These are phyloP conservation scores for Sarocladium oryzae DNA, from an alignment of 2,329 filamentous ascomycete species.

Conservation along the genomic window DNA sequence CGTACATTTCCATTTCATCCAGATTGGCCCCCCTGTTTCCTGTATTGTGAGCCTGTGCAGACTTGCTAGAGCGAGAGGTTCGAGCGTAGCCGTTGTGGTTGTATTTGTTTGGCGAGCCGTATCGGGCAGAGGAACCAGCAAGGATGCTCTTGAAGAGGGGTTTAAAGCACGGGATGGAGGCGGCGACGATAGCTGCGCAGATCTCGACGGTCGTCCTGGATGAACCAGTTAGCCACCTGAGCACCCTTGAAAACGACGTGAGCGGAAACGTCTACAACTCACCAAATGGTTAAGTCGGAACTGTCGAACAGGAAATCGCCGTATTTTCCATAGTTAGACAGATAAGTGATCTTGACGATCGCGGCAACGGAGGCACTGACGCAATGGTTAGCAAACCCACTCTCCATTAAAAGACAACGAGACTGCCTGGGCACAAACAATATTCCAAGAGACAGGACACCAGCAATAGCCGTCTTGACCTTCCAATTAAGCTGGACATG, in stretches of 20 bases:
- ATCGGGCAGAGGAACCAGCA: slow-evolving; percentile 1
- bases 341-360: slow-evolving; percentile 33
- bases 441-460: slow-evolving; percentile 35
- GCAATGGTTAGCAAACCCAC: background rate
- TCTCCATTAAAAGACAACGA: too few species aligned
- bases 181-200: slow-evolving; percentile 21
- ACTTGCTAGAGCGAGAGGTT: background rate
- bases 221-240: background rate
- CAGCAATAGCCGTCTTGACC: slow-evolving; percentile 32
- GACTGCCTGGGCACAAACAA: too few species aligned
- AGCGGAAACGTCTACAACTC: slow-evolving; percentile 18
- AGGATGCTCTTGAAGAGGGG: slow-evolving; percentile 18
- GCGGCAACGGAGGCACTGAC: slow-evolving; percentile 29
- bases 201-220: slow-evolving; percentile 22
- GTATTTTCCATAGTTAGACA: slow-evolving; percentile 30
- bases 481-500: slow-evolving; percentile 33
- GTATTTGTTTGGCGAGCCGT: slow-evolving; percentile 8
- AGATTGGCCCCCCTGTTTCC: background rate
- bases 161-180: slow-evolving; percentile 21
- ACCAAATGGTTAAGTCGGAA: slow-evolving; percentile 30
- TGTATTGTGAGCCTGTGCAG: background rate
- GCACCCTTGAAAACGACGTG: background rate
- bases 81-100: slow-evolving; percentile 6
- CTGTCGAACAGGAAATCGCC: slow-evolving; percentile 29
- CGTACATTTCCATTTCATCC: slow-evolving; percentile 7